Conservation (phyloP, 1,284 basidiomycete genomes). For the Pseudozyma hubeiensis region DNA sequence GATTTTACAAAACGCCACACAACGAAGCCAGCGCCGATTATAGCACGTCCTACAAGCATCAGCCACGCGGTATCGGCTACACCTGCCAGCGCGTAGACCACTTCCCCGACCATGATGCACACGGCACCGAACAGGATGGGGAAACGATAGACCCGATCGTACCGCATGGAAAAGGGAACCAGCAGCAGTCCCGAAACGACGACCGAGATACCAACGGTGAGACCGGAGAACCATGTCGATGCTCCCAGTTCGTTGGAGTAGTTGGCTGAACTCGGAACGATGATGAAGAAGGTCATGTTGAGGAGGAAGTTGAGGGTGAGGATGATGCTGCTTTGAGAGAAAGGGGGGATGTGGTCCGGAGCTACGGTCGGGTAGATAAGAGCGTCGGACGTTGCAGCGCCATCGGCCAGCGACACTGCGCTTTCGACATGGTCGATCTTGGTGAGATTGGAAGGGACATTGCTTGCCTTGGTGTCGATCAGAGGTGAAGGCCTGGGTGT, state of each 20-base stretch:
- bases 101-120: constrained; percentile 39
- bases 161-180: constrained; percentile 42
- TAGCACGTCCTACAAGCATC: constrained; percentile 39
- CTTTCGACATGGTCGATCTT: constrained; percentile 11
- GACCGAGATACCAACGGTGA: constrained; percentile 47
- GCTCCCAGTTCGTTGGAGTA: constrained; percentile 48
- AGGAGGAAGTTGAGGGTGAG: constrained; percentile 48
- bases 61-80: constrained; percentile 47
- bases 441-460: background rate
- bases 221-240: constrained; percentile 51
- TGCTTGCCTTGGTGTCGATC: constrained; percentile 2
- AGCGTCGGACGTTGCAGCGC: background rate
- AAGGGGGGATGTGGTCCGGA: constrained; percentile 31
- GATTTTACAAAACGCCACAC: constrained; percentile 50
- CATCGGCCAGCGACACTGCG: background rate
- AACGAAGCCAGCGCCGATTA: constrained; percentile 45
- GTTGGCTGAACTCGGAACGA: constrained; percentile 45
- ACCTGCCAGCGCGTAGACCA: constrained; percentile 45
- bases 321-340: constrained; percentile 35
- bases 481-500: background rate
- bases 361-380: constrained; percentile 7
- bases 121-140: constrained; percentile 43
- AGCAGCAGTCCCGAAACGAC: constrained; percentile 38
- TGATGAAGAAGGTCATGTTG: constrained; percentile 58
- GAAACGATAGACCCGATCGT: constrained; percentile 30